Base-by-base conservation (phyloP, 2,329 filamentous ascomycete species). In the Ascochyta fabae region DNA sequence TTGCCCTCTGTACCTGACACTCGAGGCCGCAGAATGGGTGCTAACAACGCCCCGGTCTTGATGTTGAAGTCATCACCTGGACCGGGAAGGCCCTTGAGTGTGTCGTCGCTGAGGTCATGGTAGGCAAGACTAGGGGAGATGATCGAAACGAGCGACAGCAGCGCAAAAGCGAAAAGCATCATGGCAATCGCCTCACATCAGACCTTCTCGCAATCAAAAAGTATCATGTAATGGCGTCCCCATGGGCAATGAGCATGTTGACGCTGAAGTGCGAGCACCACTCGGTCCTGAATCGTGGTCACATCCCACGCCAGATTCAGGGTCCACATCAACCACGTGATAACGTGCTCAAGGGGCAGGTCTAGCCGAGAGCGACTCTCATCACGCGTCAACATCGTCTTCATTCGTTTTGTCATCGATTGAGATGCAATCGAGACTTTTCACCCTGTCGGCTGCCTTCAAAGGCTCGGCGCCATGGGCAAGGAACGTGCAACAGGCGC, bases 1-100 rank as follows among this genome's bases (percentile, higher is more conserved):
- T 88, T 92, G 26, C 91, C 92, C 3, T 87, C 81, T 0, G 92
- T 96, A 6, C 93, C 95, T 2, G 95, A 91, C 0, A 99, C 93
- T 58, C 95, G 89, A 2, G 94, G 88, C 36, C 89, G 87, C 48
- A 99, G 81, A 65, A 99, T 95, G 0, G 94, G 95, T 4, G 94
- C 85, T 35, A 99, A 84, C 19, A 99, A 83, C 7, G 85, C 81
- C 61, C 93, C 92, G 22, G 81, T 84, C 59, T 89, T 79, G 65
- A 96, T 92, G 75, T 97, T 86, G 73, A 98, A 96, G 76, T 93
- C 91, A 53, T 74, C 65, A 59, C 86, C 87, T 1, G 87, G 87
- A 22, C 83, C 83, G 5, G 92, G 90, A 12, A 99, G 83, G 50
- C 79, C 80, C 60, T 82, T 83, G 51, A 99, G 83, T 15, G 89